Conservation (phyloP, 805 yeast genomes). For the Barnettozyma sucrosica region DNA sequence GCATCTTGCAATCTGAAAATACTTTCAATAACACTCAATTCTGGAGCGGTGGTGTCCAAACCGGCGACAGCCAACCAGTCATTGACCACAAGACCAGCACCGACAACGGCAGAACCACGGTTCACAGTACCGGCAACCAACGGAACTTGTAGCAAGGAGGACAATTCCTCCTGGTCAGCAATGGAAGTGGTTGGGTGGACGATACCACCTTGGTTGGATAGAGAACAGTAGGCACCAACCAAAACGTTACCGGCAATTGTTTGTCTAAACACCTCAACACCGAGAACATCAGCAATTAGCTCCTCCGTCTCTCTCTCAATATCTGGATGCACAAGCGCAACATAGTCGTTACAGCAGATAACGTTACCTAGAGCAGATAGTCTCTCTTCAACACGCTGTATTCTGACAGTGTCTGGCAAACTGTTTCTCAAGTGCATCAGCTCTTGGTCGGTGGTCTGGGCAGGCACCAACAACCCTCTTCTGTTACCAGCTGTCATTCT, state of each 20-base stretch:
- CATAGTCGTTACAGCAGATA: conserved; percentile 97
- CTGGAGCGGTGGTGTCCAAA: conserved; percentile 97
- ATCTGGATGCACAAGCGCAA: conserved; percentile 98
- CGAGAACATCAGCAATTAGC: conserved; percentile 93
- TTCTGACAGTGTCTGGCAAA: conserved; percentile 89
- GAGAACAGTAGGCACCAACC: conserved; percentile 93
- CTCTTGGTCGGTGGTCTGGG: conserved; percentile 97
- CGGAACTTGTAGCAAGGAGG: conserved; percentile 93
- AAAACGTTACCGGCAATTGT: conserved; percentile 97
- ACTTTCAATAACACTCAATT: conserved; percentile 91
- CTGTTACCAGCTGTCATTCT: conserved; percentile 98
- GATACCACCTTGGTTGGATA: conserved; percentile 95
- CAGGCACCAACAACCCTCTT: conserved; percentile 93
- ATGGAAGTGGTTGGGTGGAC: conserved; percentile 97
- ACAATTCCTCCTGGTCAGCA: conserved; percentile 97
- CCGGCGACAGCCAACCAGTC: conserved; percentile 98
- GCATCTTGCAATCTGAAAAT: conserved; percentile 92
- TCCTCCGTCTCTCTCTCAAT: conserved; percentile 99
- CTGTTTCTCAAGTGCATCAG: conserved; percentile 95
- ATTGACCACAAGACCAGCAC: conserved; percentile 98
- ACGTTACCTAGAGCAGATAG: conserved; percentile 96
- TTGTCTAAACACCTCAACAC: conserved; percentile 98
- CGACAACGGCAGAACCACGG: conserved; percentile 96
- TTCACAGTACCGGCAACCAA: conserved; percentile 97
- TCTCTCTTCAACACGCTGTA: conserved; percentile 97